A percentile compares a stretch with the other conserved stretches of the same genome.
These are phyloP conservation scores for Dothistroma septosporum DNA, from an alignment of 2,329 filamentous ascomycete species.

Conservation along the genomic window DNA sequence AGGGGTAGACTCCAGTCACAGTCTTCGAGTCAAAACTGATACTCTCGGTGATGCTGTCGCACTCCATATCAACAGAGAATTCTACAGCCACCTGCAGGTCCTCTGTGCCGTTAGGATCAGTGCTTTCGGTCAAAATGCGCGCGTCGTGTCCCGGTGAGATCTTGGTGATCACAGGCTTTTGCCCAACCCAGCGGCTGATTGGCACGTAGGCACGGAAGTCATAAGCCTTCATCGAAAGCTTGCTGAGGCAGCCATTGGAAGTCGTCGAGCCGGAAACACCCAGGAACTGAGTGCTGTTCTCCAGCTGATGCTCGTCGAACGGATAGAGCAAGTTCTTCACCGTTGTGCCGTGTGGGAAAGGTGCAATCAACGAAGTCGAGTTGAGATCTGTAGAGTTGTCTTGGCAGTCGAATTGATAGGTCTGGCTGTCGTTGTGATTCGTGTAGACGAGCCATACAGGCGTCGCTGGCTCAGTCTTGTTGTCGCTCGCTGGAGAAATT, in stretches of 20 bases:
- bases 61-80: constrained; percentile 59
- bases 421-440: constrained; percentile 44
- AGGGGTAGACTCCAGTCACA: constrained; percentile 41
- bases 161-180: constrained; percentile 55
- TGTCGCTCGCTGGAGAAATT: constrained; percentile 25
- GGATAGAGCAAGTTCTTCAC: constrained; percentile 60
- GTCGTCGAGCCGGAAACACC: constrained; percentile 43
- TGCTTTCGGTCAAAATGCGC: constrained; percentile 50
- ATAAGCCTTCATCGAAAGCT: constrained; percentile 50
- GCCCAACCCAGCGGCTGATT: constrained; percentile 44
- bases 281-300: constrained; percentile 22
- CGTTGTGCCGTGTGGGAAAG: constrained; percentile 49
- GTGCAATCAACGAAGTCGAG: constrained; percentile 49
- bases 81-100: constrained; percentile 49
- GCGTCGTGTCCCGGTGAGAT: constrained; percentile 58
- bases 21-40: constrained; percentile 53
- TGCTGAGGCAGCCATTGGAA: constrained; percentile 52
- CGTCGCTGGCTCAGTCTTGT: constrained; percentile 16
- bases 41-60: constrained; percentile 47
- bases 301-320: constrained; percentile 51
- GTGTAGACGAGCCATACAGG: constrained; percentile 49
- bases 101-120: constrained; percentile 28
- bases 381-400: constrained; percentile 30
- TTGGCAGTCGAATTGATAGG: constrained; percentile 56
- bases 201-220: constrained; percentile 58